phyloP scores from a whole-genome alignment of 768 basidiomycete genomes.

The Pleurotus tuber-regium region DNA sequence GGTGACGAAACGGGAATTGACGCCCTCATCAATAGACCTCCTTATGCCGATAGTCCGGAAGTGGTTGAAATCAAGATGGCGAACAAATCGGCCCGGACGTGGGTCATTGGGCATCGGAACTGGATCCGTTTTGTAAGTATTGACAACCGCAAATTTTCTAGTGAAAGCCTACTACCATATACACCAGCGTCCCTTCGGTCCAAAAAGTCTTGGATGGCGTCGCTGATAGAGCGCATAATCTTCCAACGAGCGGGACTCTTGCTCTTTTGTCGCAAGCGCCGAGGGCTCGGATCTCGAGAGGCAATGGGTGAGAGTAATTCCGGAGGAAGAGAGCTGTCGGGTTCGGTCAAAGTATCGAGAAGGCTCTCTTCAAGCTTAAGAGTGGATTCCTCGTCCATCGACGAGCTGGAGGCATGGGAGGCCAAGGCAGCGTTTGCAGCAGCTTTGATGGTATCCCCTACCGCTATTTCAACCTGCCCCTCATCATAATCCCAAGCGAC shows the following conservation, averaged over 20 bases:
- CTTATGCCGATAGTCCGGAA: slow-evolving; percentile 97
- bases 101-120: slow-evolving; percentile 71
- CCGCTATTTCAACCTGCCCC: slow-evolving; percentile 32
- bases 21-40: slow-evolving; percentile 86
- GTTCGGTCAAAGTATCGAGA: slow-evolving; percentile 51
- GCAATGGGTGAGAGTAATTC: slow-evolving; percentile 78
- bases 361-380: slow-evolving; percentile 59
- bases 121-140: slow-evolving; percentile 22
- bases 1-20: slow-evolving; percentile 90
- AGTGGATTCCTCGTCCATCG: slow-evolving; percentile 36
- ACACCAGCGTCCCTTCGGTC: slow-evolving; percentile 62
- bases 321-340: slow-evolving; percentile 68
- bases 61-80: slow-evolving; percentile 91
- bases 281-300: slow-evolving; percentile 81
- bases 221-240: slow-evolving; percentile 72
- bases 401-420: slow-evolving; percentile 32
- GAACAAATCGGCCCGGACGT: slow-evolving; percentile 76
- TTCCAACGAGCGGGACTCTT: slow-evolving; percentile 85
- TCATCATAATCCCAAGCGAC: slow-evolving; percentile 73
- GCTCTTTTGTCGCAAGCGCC: slow-evolving; percentile 72
- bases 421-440: slow-evolving; percentile 63
- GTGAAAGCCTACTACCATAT: slow-evolving; percentile 56
- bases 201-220: slow-evolving; percentile 73
- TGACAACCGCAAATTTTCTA: slow-evolving; percentile 1
- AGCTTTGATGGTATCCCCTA: slow-evolving; percentile 63